Base-by-base conservation (phyloP, 495 filamentous ascomycete genomes). In the Penicillium cinerascens region DNA sequence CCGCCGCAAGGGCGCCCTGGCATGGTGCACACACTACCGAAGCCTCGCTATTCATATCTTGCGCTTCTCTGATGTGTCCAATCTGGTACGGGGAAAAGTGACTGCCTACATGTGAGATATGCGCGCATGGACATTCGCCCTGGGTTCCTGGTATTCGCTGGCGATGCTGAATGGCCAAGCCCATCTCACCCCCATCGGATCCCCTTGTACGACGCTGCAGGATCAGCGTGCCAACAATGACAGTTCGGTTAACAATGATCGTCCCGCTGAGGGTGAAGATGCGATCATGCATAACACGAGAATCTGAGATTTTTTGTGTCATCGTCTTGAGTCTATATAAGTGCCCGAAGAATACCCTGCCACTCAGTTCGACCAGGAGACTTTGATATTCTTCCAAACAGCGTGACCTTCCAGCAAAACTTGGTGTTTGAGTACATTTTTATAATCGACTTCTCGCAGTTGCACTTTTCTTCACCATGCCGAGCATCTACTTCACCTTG, bases 91-190 rank as follows among this genome's bases (percentile, higher is more conserved):
- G 9, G 13, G 13, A 47, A 52, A 58, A 54, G 47, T 49, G 55
- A 52, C 56, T 47, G 55, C 52, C 54, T 56, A 45, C 60, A 60
- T 65, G 56, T 55, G 58, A 63, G 44, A 54, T 63, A 56, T 58
- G 60, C 54, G 55, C 20, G 27, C 29, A 17, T 21, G 17, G 21
- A 43, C 44, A 40, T 55, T n/a, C 21, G 27, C 46, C 21, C 35
- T 33, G 50, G 58, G 45, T 17, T 29, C 50, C 20, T 47, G 22
- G 48, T 17, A 40, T 44, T 26, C 41, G 18, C 33, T 9, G 6
- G n/a, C 33, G 39, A 46, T 15, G 16, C 17, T 54, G 44, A 50
- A 49, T 56, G 36, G 41, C 33, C 43, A 27, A 15, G 16, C 6
- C 13, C 27, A 17, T 11, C 15, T 36, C 26, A 9, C 18, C 18